Conservation (phyloP, 192 early-diverging fungal genomes). For the Backusella sp. region DNA sequence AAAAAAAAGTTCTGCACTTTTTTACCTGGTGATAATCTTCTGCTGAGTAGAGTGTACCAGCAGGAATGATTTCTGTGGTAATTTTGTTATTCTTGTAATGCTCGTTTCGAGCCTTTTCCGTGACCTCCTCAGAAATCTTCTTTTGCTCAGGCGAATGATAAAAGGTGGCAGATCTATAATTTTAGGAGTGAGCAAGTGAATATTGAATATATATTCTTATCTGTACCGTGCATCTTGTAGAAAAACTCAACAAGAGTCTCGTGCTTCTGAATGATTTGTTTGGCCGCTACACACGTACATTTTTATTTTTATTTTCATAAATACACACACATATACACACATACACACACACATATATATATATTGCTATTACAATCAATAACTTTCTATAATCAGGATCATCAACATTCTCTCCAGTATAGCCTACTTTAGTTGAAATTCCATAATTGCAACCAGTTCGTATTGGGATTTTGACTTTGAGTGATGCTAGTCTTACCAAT, state of each 20-base stretch:
- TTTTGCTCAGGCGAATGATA: conserved; percentile 78
- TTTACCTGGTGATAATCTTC: conserved; percentile 75
- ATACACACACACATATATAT: too few species aligned
- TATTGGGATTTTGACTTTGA: too few species aligned
- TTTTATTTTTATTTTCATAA: neutral
- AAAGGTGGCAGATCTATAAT: conserved; percentile 84
- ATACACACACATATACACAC: too few species aligned
- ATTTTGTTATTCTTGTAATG: conserved; percentile 56
- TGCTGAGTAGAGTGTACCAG: conserved; percentile 74
- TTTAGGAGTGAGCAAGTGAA: too few species aligned
- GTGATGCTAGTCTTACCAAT: too few species aligned
- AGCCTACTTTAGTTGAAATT: too few species aligned
- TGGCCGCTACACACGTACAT: conserved; percentile 68
- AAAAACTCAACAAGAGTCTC: conserved; percentile 77
- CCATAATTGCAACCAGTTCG: too few species aligned
- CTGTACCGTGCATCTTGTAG: conserved; percentile 64
- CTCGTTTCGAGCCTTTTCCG: conserved; percentile 59
- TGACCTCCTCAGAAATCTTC: conserved; percentile 69
- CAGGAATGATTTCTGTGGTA: conserved; percentile 69
- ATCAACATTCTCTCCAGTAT: too few species aligned
- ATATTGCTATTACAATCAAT: too few species aligned
- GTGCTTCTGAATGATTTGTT: conserved; percentile 83
- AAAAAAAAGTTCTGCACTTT: neutral
- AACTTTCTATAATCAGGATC: too few species aligned
- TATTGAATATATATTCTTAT: neutral